Evolutionary conservation across 2,329 filamentous ascomycete genomes (phyloP), one percentile per base, ranked within the genome.

Genomic region (Beauveria varroae): DNA sequence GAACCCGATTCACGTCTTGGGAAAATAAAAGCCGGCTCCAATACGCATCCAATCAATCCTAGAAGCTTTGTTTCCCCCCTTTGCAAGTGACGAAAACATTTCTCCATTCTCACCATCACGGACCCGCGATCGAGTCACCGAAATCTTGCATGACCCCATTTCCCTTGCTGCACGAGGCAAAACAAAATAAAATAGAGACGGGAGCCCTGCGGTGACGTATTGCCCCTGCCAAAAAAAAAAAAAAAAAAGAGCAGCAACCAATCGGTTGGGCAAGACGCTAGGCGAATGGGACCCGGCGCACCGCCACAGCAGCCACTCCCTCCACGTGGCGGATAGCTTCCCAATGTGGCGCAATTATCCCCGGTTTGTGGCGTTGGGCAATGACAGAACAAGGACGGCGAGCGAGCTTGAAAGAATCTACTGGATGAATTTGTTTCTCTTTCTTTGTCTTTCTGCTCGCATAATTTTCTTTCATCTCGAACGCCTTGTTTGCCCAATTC

Each of bases 241-340:
- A 16, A 53, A 40, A n/a, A n/a, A 24, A 14, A 16, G 8, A 53
- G 24, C 30, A 12, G 9, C n/a, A 54, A 54, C 51, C 51, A 54
- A 54, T 54, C 51, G 20, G 51, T 22, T 37, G 51, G 22, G 34
- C 30, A 41, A 26, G n/a, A 22, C 18, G n/a, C 3, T 34, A 34
- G 20, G 37, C 51, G 41, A 43, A 26, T 24, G 20, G n/a, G 30
- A 6, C n/a, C 18, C 18, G 10, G 24, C 10, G 40, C 53, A 47
- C 53, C 41, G 53, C 53, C 53, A 56, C 53, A 56, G 26, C 9
- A 18, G 26, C 40, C 24, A n/a, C n/a, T 20, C 9, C 28, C 30
- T 47, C 53, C 53, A 56, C 53, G 53, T 56, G 53, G 53, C 53
- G 53, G n/a, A 28, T 47, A n/a, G 40, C 41, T 14, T 34, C 34